These are phyloP conservation scores for Tetrahymena borealis DNA, from an alignment of 73 alveolate species.

Conservation along the genomic window DNA sequence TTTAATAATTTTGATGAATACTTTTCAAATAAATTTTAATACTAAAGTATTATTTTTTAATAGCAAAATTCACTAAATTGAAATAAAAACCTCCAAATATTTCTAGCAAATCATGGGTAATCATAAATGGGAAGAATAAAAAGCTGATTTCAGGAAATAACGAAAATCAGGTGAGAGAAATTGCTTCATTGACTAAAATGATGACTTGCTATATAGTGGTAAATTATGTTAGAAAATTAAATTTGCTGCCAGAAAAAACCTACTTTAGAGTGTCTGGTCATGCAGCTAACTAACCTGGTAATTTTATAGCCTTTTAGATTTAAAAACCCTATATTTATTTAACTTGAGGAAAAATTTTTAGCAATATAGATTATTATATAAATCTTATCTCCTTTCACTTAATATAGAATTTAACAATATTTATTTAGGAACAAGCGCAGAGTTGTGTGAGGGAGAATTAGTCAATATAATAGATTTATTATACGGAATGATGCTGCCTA, in stretches of 20 bases:
- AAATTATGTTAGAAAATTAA: slow-evolving; percentile 20
- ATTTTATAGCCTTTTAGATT: too few species aligned
- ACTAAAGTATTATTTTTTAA: neutral
- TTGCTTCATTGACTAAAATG: slow-evolving; percentile 73
- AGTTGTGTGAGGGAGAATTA: slow-evolving; percentile 50
- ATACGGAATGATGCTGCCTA: slow-evolving; percentile 75
- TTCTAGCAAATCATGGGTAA: slow-evolving; percentile 1
- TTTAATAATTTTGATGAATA: neutral
- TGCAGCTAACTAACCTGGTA: slow-evolving; percentile 11
- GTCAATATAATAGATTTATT: slow-evolving; percentile 53
- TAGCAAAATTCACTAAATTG: neutral
- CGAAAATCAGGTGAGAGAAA: slow-evolving; percentile 38
- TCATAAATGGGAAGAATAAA: slow-evolving; percentile 24
- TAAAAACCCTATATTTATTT: too few species aligned
- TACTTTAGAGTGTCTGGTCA: slow-evolving; percentile 25
- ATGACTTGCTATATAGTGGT: slow-evolving; percentile 64
- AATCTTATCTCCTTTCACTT: too few species aligned
- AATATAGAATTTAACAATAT: neutral
- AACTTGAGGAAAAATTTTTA: too few species aligned
- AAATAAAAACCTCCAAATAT: neutral
- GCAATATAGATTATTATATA: too few species aligned
- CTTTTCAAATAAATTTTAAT: neutral
- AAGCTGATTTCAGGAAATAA: neutral
- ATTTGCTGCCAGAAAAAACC: slow-evolving; percentile 29
- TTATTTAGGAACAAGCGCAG: slow-evolving; percentile 65